Conservation (phyloP, 805 yeast genomes). For the Candida vartiovaarae region DNA sequence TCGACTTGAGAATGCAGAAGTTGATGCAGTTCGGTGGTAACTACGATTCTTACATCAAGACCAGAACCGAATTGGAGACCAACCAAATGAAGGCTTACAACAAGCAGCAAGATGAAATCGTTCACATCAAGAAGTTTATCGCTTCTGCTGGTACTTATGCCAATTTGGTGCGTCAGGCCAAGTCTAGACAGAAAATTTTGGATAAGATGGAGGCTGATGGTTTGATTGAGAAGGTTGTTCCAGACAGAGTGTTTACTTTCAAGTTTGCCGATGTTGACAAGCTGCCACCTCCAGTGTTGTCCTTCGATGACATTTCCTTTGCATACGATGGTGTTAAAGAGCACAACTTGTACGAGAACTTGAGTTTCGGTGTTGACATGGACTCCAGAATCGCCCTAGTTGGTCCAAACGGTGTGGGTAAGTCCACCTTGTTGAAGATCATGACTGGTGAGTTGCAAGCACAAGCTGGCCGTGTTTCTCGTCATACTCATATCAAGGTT, state of each 20-base stretch:
- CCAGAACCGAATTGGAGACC: conserved; percentile 88
- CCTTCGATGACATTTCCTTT: conserved; percentile 92
- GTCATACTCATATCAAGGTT: conserved; percentile 94
- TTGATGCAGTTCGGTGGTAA: conserved; percentile 90
- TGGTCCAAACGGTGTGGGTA: conserved; percentile 99
- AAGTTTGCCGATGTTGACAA: conserved; percentile 93
- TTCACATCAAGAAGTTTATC: conserved; percentile 95
- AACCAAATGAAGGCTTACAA: conserved; percentile 96
- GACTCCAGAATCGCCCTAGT: conserved; percentile 97
- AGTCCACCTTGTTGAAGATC: conserved; percentile 88
- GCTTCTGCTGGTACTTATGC: conserved; percentile 99
- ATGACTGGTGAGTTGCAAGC: conserved; percentile 94
- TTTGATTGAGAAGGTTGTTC: conserved; percentile 82
- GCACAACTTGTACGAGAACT: conserved; percentile 81
- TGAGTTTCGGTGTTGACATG: conserved; percentile 98
- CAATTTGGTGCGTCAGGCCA: conserved; percentile 96
- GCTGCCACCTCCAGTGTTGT: conserved; percentile 97
- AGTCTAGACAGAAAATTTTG: conserved; percentile 97
- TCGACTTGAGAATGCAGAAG: conserved; percentile 87
- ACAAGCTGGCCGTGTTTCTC: conserved; percentile 90
- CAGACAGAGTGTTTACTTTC: conserved; percentile 91
- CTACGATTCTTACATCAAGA: conserved; percentile 94
- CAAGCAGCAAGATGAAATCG: conserved; percentile 98
- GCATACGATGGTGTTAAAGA: conserved; percentile 79
- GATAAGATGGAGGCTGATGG: conserved; percentile 99